Conservation (phyloP, 2,329 filamentous ascomycete species). For the Sporothrix globosa region DNA sequence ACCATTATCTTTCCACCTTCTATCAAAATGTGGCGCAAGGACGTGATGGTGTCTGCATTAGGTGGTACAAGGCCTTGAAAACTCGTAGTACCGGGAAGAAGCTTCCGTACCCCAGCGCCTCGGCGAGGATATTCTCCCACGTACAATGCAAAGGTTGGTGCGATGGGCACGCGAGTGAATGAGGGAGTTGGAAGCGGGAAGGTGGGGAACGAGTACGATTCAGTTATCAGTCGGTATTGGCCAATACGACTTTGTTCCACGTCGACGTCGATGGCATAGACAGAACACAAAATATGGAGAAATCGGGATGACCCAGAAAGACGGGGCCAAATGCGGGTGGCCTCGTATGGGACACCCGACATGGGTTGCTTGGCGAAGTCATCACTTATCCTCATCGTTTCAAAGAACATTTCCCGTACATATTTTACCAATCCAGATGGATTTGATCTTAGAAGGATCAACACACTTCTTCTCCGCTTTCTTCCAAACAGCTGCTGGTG, state of each 20-base stretch:
- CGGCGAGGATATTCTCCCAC: too few relatives aligned
- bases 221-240: not conserved
- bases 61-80: too few relatives aligned
- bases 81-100: too few relatives aligned
- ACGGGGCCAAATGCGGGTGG: not conserved
- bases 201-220: conserved; percentile 1
- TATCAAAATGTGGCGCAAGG: too few relatives aligned
- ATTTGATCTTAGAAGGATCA: too few relatives aligned
- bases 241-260: not conserved
- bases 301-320: not conserved
- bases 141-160: not conserved
- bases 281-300: not conserved
- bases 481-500: not conserved
- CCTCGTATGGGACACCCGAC: conserved; percentile 5
- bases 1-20: too few relatives aligned
- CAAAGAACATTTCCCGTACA: too few relatives aligned
- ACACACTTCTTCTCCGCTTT: not conserved
- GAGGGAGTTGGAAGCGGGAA: not conserved
- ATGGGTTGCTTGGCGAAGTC: not conserved
- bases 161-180: not conserved
- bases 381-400: not conserved
- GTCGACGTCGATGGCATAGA: not conserved
- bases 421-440: too few relatives aligned
- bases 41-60: too few relatives aligned
- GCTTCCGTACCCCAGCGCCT: too few relatives aligned